Percentiles rank a stretch among this genome's conserved stretches.
Conservation (phyloP, 2,329 filamentous ascomycete species). For the Fusarium sp. region DNA sequence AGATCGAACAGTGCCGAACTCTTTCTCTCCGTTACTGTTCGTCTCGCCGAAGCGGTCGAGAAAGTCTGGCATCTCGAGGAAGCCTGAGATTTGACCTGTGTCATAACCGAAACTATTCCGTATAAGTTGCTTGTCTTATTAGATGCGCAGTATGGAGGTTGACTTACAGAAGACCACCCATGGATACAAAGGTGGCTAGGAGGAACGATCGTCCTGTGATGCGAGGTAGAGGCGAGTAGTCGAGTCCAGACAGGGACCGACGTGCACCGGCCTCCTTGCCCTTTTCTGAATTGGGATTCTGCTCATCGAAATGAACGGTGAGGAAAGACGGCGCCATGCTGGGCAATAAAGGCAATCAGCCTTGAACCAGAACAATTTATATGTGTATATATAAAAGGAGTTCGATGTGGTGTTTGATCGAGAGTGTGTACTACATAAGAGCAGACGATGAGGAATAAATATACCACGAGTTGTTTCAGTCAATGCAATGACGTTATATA, state of each 20-base stretch:
- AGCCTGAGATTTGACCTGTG: constrained; percentile 68
- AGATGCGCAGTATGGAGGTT: accelerated
- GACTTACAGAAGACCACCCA: constrained; percentile 61
- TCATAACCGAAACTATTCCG: constrained; percentile 59
- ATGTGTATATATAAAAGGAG: neutral
- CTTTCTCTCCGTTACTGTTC: constrained; percentile 54
- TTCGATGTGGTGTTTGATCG: neutral
- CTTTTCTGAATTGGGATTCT: constrained; percentile 58
- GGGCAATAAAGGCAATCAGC: constrained; percentile 18
- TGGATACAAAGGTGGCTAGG: constrained; percentile 59
- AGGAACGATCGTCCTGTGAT: constrained; percentile 55
- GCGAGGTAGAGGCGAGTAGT: constrained; percentile 61
- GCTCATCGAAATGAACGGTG: constrained; percentile 58
- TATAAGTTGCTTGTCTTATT: neutral
- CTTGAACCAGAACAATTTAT: neutral
- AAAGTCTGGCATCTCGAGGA: constrained; percentile 71
- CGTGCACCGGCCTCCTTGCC: constrained; percentile 46
- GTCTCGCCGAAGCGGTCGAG: constrained; percentile 63
- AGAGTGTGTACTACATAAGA: neutral
- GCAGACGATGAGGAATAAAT: constrained; percentile 2
- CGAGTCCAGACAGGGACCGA: constrained; percentile 55
- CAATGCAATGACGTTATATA: constrained; percentile 8
- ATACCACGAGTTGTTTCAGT: neutral
- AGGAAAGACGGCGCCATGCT: constrained; percentile 42
- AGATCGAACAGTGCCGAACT: constrained; percentile 67